Conservation (phyloP, 139 green algal species). For the Astrephomene gubernaculifera region DNA sequence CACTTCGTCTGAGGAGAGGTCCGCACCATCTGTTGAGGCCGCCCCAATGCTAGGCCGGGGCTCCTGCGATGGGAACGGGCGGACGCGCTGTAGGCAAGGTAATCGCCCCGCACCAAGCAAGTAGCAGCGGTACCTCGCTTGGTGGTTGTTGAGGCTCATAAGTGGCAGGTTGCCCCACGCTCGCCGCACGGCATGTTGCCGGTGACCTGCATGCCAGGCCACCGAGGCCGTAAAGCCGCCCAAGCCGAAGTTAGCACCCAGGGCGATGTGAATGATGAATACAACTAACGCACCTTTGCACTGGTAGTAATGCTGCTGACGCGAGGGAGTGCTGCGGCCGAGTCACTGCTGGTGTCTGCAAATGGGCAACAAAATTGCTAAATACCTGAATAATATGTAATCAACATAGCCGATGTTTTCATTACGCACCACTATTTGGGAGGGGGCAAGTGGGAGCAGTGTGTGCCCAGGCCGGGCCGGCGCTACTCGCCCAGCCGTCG, state of each 20-base stretch:
- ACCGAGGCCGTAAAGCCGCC: slow-evolving; percentile 9
- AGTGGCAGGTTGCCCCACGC: neutral
- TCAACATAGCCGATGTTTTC: neutral
- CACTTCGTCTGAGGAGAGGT: too few relatives aligned
- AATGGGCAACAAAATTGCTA: neutral
- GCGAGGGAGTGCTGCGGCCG: neutral
- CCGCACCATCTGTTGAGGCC: slow-evolving; percentile 32
- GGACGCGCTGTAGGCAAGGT: too few relatives aligned
- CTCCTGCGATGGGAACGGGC: neutral
- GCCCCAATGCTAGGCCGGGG: neutral
- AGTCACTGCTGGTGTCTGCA: neutral
- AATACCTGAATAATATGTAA: neutral
- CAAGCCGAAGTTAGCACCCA: too few relatives aligned
- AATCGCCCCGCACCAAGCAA: too few relatives aligned
- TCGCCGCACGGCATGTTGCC: slow-evolving; percentile 16
- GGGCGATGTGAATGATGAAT: too few relatives aligned
- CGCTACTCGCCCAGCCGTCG: neutral
- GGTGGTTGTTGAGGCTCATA: neutral
- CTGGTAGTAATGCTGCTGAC: neutral
- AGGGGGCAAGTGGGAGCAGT: neutral
- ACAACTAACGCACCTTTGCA: too few relatives aligned
- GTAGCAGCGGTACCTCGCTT: neutral
- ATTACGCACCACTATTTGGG: neutral
- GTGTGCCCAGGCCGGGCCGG: neutral
- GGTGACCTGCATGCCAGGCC: neutral